A percentile compares a stretch with the other conserved stretches of the same genome.
Conservation (phyloP, 441 rosid genomes). For the Omphalea diandra region DNA sequence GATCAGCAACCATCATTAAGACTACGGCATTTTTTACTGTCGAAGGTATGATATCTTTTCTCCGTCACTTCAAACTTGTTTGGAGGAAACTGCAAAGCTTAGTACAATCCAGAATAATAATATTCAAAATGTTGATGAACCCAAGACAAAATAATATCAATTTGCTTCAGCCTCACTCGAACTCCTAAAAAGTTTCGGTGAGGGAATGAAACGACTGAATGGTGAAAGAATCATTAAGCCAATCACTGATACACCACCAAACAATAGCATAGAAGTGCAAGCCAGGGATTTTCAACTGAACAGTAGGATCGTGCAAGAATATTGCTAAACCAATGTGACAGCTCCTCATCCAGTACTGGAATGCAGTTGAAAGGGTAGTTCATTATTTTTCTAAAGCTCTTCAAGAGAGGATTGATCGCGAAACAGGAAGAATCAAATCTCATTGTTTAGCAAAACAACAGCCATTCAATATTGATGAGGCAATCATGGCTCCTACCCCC, state of each 20-base stretch:
- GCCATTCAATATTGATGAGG: constrained; percentile 23
- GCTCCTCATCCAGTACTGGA: constrained; percentile 34
- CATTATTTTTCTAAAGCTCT: constrained; percentile 49
- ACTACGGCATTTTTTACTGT: constrained; percentile 27
- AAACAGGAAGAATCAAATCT: constrained; percentile 28
- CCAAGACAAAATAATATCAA: constrained; percentile 22
- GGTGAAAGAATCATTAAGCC: constrained; percentile 29
- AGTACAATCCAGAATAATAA: constrained; percentile 18
- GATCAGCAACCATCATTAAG: constrained; percentile 6
- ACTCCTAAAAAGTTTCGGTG: constrained; percentile 32
- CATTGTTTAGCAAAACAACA: constrained; percentile 7
- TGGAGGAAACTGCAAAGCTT: constrained; percentile 23
- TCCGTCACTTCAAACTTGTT: constrained; percentile 34
- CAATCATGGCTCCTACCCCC: constrained; percentile 15
- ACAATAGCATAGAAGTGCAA: not conserved
- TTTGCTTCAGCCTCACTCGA: constrained; percentile 36
- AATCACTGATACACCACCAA: not conserved
- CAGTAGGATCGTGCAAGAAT: constrained; percentile 42
- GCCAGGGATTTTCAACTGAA: constrained; percentile 18
- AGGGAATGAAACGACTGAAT: constrained; percentile 26
- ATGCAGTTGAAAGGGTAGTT: constrained; percentile 47
- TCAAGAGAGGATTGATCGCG: constrained; percentile 44
- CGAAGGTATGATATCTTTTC: constrained; percentile 23
- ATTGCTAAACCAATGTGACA: constrained; percentile 41
- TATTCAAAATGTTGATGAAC: no score